Base-by-base conservation (phyloP, 2,329 filamentous ascomycete species). In the Teratosphaeria viscida region DNA sequence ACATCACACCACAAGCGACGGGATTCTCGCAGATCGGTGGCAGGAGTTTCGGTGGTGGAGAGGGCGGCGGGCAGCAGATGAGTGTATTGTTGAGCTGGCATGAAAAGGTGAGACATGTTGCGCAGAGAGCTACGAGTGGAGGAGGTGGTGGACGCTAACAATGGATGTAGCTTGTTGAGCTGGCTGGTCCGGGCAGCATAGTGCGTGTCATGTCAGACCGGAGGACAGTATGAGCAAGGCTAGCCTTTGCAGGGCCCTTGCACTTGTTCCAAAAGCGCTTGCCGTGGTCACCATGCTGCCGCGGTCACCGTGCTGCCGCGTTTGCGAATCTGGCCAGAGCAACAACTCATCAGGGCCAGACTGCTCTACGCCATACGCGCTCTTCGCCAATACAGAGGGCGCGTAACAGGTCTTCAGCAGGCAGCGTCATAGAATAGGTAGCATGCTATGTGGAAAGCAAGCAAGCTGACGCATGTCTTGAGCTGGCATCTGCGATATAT, bases 21-120 rank as follows among this genome's bases (percentile, higher is more conserved):
- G 91, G 91, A 7, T 96, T 96, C 78, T 92, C 88, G 70, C 92
- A 96, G 76, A 83, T 92, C 62, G 65, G 65, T 32, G 70, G 70
- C 2, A 62, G 70, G 60, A 70, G 65, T 59, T 72, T 83, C 66
- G 76, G 82, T 62, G 81, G 81, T 58, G 83, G 81, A 53, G 84
- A 85, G 60, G 88, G 89, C 54, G 86, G 90, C 63, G 89, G 90
- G 39, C 87, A 91, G 60, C 88, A 87, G 58, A 97, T 97, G 94
- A 97, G 94, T 72, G 94, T 99, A 57, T 75, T 99, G 72, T 79
- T 99, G 66, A 96, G 91, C 76, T 99, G 94, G 94, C 94, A 99
- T 73, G 94, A 99, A 80, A 99, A 96, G 78, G 78, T 79, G 72
- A 57, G 65, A 57, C 6, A 47, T 27, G 52, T 23, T 60, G 12